These are phyloP conservation scores for Backusella tuberculispora DNA, from an alignment of 192 early-diverging fungal genomes.

Conservation along the genomic window DNA sequence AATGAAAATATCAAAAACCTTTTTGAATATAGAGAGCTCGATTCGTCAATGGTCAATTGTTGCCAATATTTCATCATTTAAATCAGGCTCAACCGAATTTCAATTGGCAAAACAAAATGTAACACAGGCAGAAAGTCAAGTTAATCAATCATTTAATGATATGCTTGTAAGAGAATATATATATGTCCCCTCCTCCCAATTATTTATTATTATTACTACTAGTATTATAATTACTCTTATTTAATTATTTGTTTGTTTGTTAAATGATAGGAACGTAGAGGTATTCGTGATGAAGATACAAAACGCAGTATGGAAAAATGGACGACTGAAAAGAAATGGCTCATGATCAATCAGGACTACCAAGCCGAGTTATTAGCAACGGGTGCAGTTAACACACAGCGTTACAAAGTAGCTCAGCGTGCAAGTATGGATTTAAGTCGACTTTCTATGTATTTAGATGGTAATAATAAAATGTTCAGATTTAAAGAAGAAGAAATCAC, in stretches of 20 bases:
- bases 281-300: slow-evolving; percentile 48
- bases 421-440: neutral
- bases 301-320: slow-evolving; percentile 47
- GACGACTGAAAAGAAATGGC: slow-evolving; percentile 56
- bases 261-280: slow-evolving; percentile 50
- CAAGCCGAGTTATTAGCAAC: slow-evolving; percentile 45
- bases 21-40: neutral
- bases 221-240: too few species aligned
- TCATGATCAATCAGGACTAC: slow-evolving; percentile 55
- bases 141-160: slow-evolving; percentile 55
- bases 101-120: neutral
- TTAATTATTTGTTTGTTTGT: too few species aligned
- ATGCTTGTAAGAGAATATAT: slow-evolving; percentile 49
- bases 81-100: slow-evolving; percentile 9
- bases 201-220: neutral
- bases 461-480: neutral
- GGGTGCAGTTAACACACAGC: neutral
- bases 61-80: neutral
- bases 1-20: neutral
- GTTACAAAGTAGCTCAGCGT: too few species aligned
- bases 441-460: neutral
- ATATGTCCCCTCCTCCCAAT: neutral
- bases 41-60: neutral
- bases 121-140: slow-evolving; percentile 44
- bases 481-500: neutral